Conservation (phyloP, 2,329 filamentous ascomycete species). For the Cordyceps cateniannulata region DNA sequence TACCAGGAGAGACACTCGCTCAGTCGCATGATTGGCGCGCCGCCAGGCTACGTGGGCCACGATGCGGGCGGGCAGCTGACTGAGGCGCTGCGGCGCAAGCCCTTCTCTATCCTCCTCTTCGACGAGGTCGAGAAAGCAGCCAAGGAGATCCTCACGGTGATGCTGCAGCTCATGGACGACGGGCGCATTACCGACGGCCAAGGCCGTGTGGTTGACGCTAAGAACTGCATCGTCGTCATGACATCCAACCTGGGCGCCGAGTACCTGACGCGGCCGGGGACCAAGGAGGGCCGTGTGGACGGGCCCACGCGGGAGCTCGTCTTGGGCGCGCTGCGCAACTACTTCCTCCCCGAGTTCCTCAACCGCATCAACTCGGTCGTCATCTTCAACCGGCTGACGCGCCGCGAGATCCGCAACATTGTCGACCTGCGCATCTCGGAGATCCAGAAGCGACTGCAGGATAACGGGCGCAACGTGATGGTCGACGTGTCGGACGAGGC, state of each 20-base stretch:
- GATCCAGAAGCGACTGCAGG: conserved; percentile 82
- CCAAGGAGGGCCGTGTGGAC: conserved; percentile 79
- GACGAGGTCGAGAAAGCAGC: conserved; percentile 98
- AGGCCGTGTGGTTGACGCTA: conserved; percentile 88
- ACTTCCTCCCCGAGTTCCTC: conserved; percentile 97
- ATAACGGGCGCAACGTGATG: conserved; percentile 78
- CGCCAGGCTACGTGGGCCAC: conserved; percentile 94
- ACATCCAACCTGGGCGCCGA: conserved; percentile 96
- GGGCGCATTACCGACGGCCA: conserved; percentile 97
- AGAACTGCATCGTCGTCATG: conserved; percentile 99
- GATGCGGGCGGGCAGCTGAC: conserved; percentile 94
- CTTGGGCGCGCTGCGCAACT: conserved; percentile 83
- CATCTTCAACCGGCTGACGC: conserved; percentile 96
- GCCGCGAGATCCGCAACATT: conserved; percentile 85
- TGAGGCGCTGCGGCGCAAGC: conserved; percentile 84
- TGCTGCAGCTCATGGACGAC: conserved; percentile 99
- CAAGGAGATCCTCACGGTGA: conserved; percentile 92
- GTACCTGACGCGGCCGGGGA: conserved; percentile 74
- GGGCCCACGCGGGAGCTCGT: conserved; percentile 80
- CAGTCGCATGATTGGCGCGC: conserved; percentile 95
- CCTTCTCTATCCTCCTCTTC: conserved; percentile 96
- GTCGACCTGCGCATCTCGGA: conserved; percentile 84
- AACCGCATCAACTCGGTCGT: conserved; percentile 95
- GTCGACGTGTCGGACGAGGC: conserved; percentile 80
- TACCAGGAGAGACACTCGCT: conserved; percentile 96